Base-by-base conservation (phyloP, 495 filamentous ascomycete genomes). In the Penicillium lividum region DNA sequence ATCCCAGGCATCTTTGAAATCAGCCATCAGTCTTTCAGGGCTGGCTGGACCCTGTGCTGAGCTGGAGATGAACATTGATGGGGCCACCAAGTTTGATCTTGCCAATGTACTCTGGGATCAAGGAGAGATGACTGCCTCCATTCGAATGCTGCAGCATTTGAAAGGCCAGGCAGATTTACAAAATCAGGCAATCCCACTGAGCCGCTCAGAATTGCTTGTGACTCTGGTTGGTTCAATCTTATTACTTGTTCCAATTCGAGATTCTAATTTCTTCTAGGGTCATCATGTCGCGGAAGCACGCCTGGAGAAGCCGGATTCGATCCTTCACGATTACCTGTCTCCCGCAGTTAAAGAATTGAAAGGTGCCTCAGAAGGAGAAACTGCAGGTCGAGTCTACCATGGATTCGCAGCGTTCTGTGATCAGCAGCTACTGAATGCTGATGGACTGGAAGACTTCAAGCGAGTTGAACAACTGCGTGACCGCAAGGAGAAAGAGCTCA, bases 361-460 rank as follows among this genome's bases (percentile, higher is more conserved):
- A 66, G 86, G 84, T n/a, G 82, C 81, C 51, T 80, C 69, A 2
- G 82, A 87, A 40, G 87, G 90, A 8, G 80, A 84, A 60, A 87
- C 90, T 53, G 90, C 93, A 7, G 92, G 93, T 6, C 82, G 89
- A 63, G 95, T 97, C 8, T 97, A 89, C 63, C 91, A 97, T 68
- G 89, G 94, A 60, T 98, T 97, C 70, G 94, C 94, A 53, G 84
- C 84, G 53, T 99, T 97, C 65, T 99, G 94, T 68, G 93, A 99
- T 68, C 86, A 89, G 61, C 94, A 98, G 67, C 77, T 98, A 11
- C 86, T 95, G 57, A 93, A 92, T 66, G 82, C 86, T 3, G 91
- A 93, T 52, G 85, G 86, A 51, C 73, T 91, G 18, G 92, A 97
- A 67, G 94, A 99, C 60, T 85, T 95, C 58, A 82, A 85, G 45